Conservation (phyloP, 495 filamentous ascomycete genomes). For the Cercophora scortea region DNA sequence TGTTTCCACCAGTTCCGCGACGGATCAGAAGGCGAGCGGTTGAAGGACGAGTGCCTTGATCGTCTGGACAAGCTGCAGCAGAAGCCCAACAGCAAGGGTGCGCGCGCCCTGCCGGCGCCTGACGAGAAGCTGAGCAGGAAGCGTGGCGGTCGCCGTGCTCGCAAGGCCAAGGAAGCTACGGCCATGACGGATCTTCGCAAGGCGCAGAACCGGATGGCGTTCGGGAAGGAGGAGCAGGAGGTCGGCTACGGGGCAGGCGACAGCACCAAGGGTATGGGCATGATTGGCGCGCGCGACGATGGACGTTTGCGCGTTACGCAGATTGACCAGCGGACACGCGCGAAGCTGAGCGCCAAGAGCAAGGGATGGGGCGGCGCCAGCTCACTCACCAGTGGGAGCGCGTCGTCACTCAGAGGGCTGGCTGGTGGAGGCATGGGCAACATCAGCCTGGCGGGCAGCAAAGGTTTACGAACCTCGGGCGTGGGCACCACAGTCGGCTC, state of each 20-base stretch:
- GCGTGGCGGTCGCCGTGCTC: conserved; percentile 81
- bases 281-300: conserved; percentile 84
- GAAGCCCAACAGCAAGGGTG: conserved; percentile 84
- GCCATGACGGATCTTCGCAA: conserved; percentile 97
- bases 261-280: conserved; percentile 80
- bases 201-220: conserved; percentile 91
- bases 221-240: conserved; percentile 92
- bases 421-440: conserved; percentile 51
- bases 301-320: conserved; percentile 81
- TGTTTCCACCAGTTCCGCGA: conserved; percentile 75
- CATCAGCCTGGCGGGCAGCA: conserved; percentile 57
- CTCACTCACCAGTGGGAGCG: conserved; percentile 57
- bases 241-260: conserved; percentile 87
- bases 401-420: conserved; percentile 72
- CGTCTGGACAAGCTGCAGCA: conserved; percentile 92
- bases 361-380: conserved; percentile 84
- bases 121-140: conserved; percentile 94
- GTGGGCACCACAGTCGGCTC: conserved; percentile 57
- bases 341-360: conserved; percentile 89
- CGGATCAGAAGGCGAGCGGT: conserved; percentile 75
- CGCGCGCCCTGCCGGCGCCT: conserved; percentile 81
- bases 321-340: conserved; percentile 87
- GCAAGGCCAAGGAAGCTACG: conserved; percentile 93
- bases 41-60: conserved; percentile 73
- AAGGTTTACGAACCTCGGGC: conserved; percentile 67